Percentiles rank a stretch among this genome's conserved stretches.
Evolutionary conservation across 306 rosid genomes (phyloP).

Genomic region (Crataegus laevigata): DNA sequence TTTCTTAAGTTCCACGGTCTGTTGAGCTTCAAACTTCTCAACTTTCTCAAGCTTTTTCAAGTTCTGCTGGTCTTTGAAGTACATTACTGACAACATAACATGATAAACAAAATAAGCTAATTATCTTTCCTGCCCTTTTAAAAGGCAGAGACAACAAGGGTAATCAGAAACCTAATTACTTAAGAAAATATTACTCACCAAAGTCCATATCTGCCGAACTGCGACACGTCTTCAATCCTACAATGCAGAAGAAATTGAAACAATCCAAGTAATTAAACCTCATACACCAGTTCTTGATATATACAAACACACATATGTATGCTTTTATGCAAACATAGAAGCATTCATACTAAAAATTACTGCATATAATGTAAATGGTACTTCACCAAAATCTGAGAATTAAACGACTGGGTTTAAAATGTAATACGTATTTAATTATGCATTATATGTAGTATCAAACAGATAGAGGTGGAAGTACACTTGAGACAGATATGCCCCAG

Average conservation of each 20-base stretch:
- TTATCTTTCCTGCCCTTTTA: background rate
- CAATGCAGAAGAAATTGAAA: background rate
- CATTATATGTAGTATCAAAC: background rate
- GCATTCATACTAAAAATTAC: background rate
- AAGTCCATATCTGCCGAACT: background rate
- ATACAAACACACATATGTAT: too few species aligned
- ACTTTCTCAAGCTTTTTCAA: background rate
- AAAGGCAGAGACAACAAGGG: background rate
- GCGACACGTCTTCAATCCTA: background rate
- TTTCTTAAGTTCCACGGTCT: background rate
- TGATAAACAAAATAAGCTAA: background rate
- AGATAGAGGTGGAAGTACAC: background rate
- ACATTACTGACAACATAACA: background rate
- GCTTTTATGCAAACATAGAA: background rate
- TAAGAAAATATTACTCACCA: background rate
- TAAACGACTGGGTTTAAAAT: background rate
- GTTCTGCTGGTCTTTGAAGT: background rate
- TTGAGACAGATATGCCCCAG: background rate
- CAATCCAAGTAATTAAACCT: background rate
- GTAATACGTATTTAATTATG: background rate
- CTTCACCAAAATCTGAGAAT: background rate
- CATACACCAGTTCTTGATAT: background rate
- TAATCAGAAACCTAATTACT: background rate
- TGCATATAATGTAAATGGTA: background rate
- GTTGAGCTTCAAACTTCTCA: background rate